Base-by-base conservation (phyloP, 192 early-diverging fungal genomes). In the Umbelopsis ramanniana region DNA sequence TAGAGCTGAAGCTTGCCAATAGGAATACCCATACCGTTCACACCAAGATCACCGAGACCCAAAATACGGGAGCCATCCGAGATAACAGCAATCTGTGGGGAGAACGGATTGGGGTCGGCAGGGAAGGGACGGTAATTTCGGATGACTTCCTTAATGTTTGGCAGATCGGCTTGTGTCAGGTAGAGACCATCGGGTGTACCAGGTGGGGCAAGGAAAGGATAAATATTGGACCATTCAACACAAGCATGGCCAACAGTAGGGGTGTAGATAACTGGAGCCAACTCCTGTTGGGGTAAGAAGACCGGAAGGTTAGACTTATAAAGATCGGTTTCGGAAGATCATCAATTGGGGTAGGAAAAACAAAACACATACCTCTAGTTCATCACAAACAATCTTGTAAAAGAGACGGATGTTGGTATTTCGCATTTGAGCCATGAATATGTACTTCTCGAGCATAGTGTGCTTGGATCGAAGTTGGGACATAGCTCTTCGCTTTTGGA, bases 1-100 rank as follows among this genome's bases (percentile, higher is more conserved):
- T 97, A 97, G 33, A 98, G 87, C 72, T 95, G 94, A 43, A 98
- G 91, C 79, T 97, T 98, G 77, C 95, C 96, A 35, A 97, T 91
- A 19, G 94, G 93, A 72, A 98, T 98, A 54, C 95, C 94, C 90
- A 97, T 94, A 46, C 97, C 97, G 79, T 94, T 94, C 57, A 97
- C 89, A 76, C 96, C 97, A 40, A 96, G 87, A 78, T 98, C 96
- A 66, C 97, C 97, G 24, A 97, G 87, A 23, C 97, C 97, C 46
- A 98, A 84, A 74, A 98, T 96, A 70, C 95, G 89, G 33, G 92
- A 94, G 29, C 97, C 96, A 78, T 98, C 97, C 4, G 96, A 95
- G 69, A 98, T 93, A 45, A 98, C 97, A n/a, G 91, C 87, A 67
- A 95, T 96, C 69, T 95, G 88, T 21, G 92, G 92, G 24, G 80